Evolutionary conservation across 805 yeast species (phyloP), one percentile per base, ranked within the genome.

Genomic region (Candida schatavii): DNA sequence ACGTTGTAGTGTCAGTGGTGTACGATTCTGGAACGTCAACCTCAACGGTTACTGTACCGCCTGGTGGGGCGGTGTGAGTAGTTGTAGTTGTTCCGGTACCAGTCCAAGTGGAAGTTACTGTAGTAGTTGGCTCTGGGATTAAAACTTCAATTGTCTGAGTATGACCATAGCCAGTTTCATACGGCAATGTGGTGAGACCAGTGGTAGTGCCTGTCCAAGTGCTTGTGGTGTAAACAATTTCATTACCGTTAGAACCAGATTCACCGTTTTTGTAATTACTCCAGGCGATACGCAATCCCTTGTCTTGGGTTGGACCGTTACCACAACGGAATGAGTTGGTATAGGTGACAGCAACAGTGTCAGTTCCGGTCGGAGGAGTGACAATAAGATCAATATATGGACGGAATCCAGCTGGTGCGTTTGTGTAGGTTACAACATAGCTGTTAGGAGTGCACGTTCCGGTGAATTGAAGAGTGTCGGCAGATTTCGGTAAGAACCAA

Each of bases 401-500:
- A 35, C 37, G 37, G 26, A 7, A 22, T 19, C 37, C 29, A 13
- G 17, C 15, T 35, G 29, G 37, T 20, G 14, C 29, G 11, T 13
- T 14, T 5, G 37, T 7, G 42, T 52, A 61, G 9, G 26, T 38
- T 14, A 51, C 45, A 4, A 36, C 39, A 23, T 36, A 45, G 3
- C 40, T 40, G 6, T 42, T 37, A 4, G 41, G n/a, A 3, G 46
- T 35, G 46, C 65, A 62, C 1, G 49, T 15, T 10, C 42, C 44
- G 3, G 56, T 46, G 5, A 14, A 9, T 25, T 31, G 7, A 20
- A 29, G n/a, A 11, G 22, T 22, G 37, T 13, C 19, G 13, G 45
- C 42, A 11, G 41, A 38, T 23, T 42, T 29, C 13, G 62, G 58
- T 7, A 20, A 36, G 26, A 42, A 46, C 56, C 57, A 62, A 20